Evolutionary conservation across 306 rosid genomes (phyloP).

Genomic region (Corylus avellana): DNA sequence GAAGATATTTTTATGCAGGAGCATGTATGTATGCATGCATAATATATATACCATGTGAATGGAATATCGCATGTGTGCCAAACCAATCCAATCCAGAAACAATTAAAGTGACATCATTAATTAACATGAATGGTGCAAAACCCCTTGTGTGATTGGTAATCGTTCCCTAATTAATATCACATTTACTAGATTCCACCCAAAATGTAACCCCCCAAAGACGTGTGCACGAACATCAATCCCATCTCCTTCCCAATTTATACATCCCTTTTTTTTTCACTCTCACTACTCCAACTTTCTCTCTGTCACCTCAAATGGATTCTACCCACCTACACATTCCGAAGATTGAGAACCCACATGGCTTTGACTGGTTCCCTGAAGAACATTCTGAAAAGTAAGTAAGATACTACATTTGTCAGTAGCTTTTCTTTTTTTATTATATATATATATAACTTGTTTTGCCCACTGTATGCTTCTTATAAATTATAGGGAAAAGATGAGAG

Average conservation of each 20-base stretch:
- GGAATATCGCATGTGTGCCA: neutral
- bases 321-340: conserved; percentile 27
- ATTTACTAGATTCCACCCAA: conserved; percentile 29
- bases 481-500: neutral
- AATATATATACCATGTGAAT: neutral
- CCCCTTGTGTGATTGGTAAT: conserved; percentile 38
- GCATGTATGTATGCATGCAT: neutral
- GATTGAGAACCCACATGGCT: conserved; percentile 34
- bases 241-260: conserved; percentile 9
- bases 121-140: conserved; percentile 21
- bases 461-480: neutral
- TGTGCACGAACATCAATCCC: conserved; percentile 31
- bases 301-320: conserved; percentile 35
- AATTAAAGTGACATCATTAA: neutral
- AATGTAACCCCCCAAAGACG: conserved; percentile 43
- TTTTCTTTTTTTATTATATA: neutral
- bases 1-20: neutral
- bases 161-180: conserved; percentile 25
- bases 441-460: neutral
- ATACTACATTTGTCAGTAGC: neutral
- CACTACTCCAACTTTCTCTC: neutral
- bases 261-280: neutral
- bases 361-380: conserved; percentile 23
- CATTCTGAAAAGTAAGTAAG: conserved; percentile 41
- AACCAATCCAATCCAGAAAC: neutral